These are phyloP conservation scores for Rhizophora apiculata DNA, from an alignment of 345 rosid species.

Conservation along the genomic window DNA sequence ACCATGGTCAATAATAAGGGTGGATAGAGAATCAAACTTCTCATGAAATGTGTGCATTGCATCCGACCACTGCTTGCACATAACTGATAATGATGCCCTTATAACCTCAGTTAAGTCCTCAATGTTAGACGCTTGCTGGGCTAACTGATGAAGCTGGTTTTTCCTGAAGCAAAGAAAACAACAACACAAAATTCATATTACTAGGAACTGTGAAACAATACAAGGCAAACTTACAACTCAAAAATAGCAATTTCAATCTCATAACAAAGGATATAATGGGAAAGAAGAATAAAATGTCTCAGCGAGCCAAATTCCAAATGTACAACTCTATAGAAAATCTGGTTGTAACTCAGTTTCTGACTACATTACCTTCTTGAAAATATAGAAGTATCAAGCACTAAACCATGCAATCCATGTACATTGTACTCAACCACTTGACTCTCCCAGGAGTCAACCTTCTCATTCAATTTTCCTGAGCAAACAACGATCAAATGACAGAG, in stretches of 20 bases:
- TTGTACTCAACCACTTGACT: constrained; percentile 31
- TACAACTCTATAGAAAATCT: constrained; percentile 9
- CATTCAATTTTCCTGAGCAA: constrained; percentile 73
- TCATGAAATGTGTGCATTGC: constrained; percentile 70
- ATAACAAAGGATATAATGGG: not conserved
- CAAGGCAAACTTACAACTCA: not conserved
- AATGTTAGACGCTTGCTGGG: constrained; percentile 85
- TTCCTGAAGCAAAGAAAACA: constrained; percentile 45
- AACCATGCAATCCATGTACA: constrained; percentile 63
- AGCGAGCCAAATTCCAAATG: not conserved
- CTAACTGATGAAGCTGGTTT: constrained; percentile 91
- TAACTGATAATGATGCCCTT: constrained; percentile 64
- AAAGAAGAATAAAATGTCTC: not conserved
- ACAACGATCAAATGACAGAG: constrained; percentile 71
- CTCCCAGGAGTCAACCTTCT: constrained; percentile 38
- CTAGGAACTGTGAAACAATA: not conserved
- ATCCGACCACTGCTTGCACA: constrained; percentile 87
- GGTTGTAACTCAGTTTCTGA: constrained; percentile 16
- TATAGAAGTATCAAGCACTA: constrained; percentile 77
- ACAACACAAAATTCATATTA: not conserved
- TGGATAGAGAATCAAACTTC: constrained; percentile 72
- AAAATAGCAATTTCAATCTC: not conserved
- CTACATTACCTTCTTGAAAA: constrained; percentile 65
- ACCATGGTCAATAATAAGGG: constrained; percentile 74
- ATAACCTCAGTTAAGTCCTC: constrained; percentile 82